Evolutionary conservation across 306 rosid species (phyloP), one percentile per base, ranked within the genome.

Genomic region (Trifolium pratense): DNA sequence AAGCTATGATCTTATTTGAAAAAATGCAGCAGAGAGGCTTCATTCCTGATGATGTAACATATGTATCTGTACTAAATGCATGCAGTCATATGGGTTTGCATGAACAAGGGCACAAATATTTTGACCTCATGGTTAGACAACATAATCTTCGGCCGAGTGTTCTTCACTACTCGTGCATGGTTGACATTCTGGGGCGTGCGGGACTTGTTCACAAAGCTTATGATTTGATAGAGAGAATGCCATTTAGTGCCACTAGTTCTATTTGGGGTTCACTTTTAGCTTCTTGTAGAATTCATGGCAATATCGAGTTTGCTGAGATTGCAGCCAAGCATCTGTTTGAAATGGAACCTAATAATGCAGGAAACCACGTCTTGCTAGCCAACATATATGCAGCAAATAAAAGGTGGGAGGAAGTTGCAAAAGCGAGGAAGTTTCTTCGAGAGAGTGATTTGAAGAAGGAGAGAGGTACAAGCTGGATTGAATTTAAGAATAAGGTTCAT

Each of bases 221-320:
- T 76, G 67, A 80, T 12, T 59, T 88, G 80, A 86, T 91, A 67
- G 80, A 79, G 78, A 78, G 59, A 70, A 84, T 91, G 90, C 88
- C 94, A 14, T 89, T 89, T 73, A 57, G 74, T 18, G 92, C 87
- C 18, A 86, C 89, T 59, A 83, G 81, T 88, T 89, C 92, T 31
- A 88, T 91, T 80, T 91, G 97, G 98, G 97, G 94, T 68, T 93
- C 98, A 12, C 84, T 93, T 48, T 81, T 91, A 62, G 93, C 97
- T 66, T 85, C 98, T 76, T 93, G 96, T 77, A 87, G 88, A 78
- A 82, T 26, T 57, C 81, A 77, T 71, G 82, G 89, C 59, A 84
- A 88, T 64, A 81, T 93, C 66, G 81, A 88, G 75, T 66, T 86
- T 60, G 98, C 96, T 39, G 88, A 94, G 84, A 77, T 89, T 64